Evolutionary conservation across 148 eudicot genomes (phyloP).

Genomic region (Silene uniflora): DNA sequence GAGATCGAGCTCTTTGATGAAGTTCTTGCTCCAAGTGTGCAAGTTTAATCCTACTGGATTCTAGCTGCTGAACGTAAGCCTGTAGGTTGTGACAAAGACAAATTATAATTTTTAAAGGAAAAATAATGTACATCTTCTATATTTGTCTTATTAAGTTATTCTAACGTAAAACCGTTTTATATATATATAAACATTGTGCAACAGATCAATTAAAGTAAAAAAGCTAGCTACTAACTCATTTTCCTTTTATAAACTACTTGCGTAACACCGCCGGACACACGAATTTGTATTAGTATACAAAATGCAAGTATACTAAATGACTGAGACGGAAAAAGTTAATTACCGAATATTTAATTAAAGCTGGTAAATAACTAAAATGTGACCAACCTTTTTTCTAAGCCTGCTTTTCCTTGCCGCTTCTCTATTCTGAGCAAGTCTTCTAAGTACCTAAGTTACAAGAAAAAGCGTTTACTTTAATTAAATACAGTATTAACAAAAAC

Average conservation of each 20-base stretch:
- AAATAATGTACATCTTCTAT: background rate
- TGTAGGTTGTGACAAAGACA: slow-evolving; percentile 26
- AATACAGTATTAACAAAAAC: too few species aligned
- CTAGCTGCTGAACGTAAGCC: slow-evolving; percentile 99
- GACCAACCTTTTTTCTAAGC: slow-evolving; percentile 89
- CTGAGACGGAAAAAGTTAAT: too few species aligned
- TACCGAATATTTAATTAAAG: too few species aligned
- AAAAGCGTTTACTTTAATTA: slow-evolving; percentile 1
- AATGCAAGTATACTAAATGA: too few species aligned
- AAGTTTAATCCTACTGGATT: slow-evolving; percentile 86
- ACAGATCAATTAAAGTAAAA: too few species aligned
- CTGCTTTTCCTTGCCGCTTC: slow-evolving; percentile 99
- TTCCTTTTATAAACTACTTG: too few species aligned
- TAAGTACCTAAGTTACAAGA: slow-evolving; percentile 63
- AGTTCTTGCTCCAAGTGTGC: slow-evolving; percentile 88
- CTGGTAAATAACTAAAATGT: background rate
- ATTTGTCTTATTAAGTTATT: background rate
- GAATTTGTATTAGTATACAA: too few species aligned
- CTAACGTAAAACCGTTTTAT: too few species aligned
- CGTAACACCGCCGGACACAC: too few species aligned
- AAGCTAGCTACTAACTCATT: too few species aligned
- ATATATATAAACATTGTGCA: too few species aligned
- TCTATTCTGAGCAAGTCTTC: slow-evolving; percentile 99
- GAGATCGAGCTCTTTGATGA: slow-evolving; percentile 86
- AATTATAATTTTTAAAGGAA: background rate